Conservation (phyloP, 805 yeast species). For the Saccharomyces kudriavzevii region DNA sequence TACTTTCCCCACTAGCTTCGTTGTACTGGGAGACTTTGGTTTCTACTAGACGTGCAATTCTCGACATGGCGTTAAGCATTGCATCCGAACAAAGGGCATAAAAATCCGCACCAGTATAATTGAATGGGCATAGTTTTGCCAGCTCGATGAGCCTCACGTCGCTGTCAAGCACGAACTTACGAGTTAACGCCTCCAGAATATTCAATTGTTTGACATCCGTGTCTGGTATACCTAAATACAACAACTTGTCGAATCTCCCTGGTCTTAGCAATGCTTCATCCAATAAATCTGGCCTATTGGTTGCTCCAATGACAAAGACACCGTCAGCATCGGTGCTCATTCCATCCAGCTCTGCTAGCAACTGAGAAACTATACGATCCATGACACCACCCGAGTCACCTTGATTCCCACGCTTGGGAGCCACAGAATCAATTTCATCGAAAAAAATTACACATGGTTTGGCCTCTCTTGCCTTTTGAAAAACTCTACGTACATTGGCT, state of each 20-base stretch:
- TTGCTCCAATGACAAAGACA: constrained; percentile 97
- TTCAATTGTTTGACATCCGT: constrained; percentile 82
- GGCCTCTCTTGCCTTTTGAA: constrained; percentile 91
- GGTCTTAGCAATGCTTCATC: constrained; percentile 93
- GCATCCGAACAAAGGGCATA: constrained; percentile 94
- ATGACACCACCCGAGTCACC: constrained; percentile 99
- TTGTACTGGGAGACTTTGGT: constrained; percentile 49
- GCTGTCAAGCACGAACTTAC: constrained; percentile 61
- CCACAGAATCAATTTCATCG: constrained; percentile 95
- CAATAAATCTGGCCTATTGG: constrained; percentile 88
- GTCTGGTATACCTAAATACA: constrained; percentile 87
- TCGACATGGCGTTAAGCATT: constrained; percentile 91
- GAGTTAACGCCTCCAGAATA: constrained; percentile 77
- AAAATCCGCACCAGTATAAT: constrained; percentile 97
- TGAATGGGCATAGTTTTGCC: constrained; percentile 71
- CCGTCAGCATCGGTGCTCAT: constrained; percentile 81
- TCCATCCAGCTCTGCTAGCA: constrained; percentile 91
- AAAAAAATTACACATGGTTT: constrained; percentile 96
- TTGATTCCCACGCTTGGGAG: constrained; percentile 96
- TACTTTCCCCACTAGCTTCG: constrained; percentile 33
- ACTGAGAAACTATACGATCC: constrained; percentile 96
- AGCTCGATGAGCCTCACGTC: constrained; percentile 51
- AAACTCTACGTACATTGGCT: constrained; percentile 90
- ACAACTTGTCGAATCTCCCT: constrained; percentile 91
- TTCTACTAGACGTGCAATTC: constrained; percentile 76